phyloP scores from a whole-genome alignment of 768 basidiomycete species.

The Suillus brevipes region DNA sequence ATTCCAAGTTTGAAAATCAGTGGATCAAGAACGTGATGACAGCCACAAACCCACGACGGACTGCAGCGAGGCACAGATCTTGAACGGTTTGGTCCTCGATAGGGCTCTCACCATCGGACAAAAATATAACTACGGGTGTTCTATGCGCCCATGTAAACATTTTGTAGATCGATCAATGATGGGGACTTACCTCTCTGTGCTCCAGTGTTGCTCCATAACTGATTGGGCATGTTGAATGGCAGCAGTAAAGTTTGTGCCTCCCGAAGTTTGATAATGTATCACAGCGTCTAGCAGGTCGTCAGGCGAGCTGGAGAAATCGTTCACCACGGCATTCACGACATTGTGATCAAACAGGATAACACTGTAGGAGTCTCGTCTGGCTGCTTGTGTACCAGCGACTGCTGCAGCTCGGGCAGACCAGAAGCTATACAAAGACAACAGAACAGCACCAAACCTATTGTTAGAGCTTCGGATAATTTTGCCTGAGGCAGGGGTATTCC shows the following conservation, averaged over 20 bases:
- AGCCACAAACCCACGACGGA: conserved; percentile 43
- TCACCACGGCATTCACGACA: conserved; percentile 29
- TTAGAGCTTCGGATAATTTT: conserved; percentile 38
- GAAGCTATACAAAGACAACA: conserved; percentile 55
- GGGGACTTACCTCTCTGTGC: conserved; percentile 42
- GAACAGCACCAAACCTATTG: conserved; percentile 60
- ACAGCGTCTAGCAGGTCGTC: conserved; percentile 42
- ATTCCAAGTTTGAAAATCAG: conserved; percentile 1
- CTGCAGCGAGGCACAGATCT: conserved; percentile 42
- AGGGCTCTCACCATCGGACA: conserved; percentile 52
- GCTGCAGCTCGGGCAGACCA: conserved; percentile 53
- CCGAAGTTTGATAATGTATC: conserved; percentile 29
- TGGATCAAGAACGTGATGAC: neutral
- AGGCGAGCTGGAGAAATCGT: conserved; percentile 49
- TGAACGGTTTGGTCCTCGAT: conserved; percentile 40
- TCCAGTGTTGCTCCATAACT: conserved; percentile 50
- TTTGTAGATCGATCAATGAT: neutral
- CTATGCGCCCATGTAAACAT: conserved; percentile 26
- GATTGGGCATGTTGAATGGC: conserved; percentile 40
- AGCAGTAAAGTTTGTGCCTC: conserved; percentile 44
- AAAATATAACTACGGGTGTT: conserved; percentile 48
- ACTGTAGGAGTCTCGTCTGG: conserved; percentile 55
- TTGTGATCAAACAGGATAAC: conserved; percentile 46
- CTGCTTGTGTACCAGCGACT: conserved; percentile 25
- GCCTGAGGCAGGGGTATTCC: conserved; percentile 41